A percentile compares a stretch with the other conserved stretches of the same genome.
These are phyloP conservation scores for Podosphaera aphanis DNA, from an alignment of 2,329 filamentous ascomycete genomes.

Conservation along the genomic window DNA sequence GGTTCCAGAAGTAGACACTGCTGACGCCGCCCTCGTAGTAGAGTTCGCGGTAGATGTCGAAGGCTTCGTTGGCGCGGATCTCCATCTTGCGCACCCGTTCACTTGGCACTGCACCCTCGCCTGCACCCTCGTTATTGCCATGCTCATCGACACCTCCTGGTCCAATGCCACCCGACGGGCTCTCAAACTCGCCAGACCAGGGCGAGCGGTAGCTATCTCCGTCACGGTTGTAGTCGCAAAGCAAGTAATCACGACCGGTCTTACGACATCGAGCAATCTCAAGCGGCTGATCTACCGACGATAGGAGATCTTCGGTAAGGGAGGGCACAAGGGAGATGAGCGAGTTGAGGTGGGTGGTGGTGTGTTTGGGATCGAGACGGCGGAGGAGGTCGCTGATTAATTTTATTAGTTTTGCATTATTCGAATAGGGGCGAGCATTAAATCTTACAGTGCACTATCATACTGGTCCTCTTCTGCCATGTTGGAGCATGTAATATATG, in stretches of 20 bases:
- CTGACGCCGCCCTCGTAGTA: conserved; percentile 94
- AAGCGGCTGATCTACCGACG: conserved; percentile 89
- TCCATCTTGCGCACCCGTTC: conserved; percentile 88
- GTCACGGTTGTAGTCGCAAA: conserved; percentile 99
- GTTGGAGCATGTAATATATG: no score
- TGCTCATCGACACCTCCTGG: conserved; percentile 25
- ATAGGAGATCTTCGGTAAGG: conserved; percentile 90
- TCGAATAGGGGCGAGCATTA: not conserved
- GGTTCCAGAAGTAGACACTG: conserved; percentile 93
- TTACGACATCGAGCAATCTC: conserved; percentile 66
- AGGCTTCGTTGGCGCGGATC: conserved; percentile 78
- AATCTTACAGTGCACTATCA: conserved; percentile 17
- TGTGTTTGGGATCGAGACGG: conserved; percentile 86
- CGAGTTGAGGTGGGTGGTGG: conserved; percentile 62
- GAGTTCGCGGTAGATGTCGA: conserved; percentile 88
- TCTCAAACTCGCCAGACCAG: conserved; percentile 98
- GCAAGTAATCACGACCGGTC: conserved; percentile 80
- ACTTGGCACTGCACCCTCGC: conserved; percentile 67
- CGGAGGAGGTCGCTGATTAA: conserved; percentile 82
- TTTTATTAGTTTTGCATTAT: not conserved
- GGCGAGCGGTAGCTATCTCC: conserved; percentile 92
- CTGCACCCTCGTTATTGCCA: conserved; percentile 32
- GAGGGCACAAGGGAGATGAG: conserved; percentile 77
- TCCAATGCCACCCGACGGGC: conserved; percentile 48
- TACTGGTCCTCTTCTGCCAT: conserved; percentile 17